Base-by-base conservation (phyloP, 768 basidiomycete species). In the Phanerochaete sordida region DNA sequence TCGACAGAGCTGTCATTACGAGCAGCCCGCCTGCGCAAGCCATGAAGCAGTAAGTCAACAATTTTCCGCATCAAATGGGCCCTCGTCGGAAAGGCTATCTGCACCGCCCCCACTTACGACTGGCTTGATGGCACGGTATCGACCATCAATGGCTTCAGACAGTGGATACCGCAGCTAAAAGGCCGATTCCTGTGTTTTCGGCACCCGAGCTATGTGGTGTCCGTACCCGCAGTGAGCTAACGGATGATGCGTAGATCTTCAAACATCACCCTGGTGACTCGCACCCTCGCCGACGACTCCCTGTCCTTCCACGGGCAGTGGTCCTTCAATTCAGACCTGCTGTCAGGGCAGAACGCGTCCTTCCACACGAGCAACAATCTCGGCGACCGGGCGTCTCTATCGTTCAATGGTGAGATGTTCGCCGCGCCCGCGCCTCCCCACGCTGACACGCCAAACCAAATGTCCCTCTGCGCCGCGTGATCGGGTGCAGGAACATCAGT, bases 281-380 rank as follows among this genome's bases (percentile, higher is more conserved):
- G 37, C 31, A 63, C 62, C 5, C 65, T 87, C 23, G 68, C 79
- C 58, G 81, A 85, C 63, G 73, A 73, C 30, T 67, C 71, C 24
- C 74, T 87, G 53, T 73, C 77, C 1, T 89, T 82, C 66, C 68
- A 67, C 56, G 87, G 88, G 8, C 70, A 71, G 9, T 91, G 89
- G 89, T 75, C 73, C 28, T 75, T 70, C 55, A 26, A 56, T 13
- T 50, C 63, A 5, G 59, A 65, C 21, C 64, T 71, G 19, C 62
- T 69, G 11, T 64, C 72, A 5, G 66, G 64, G 26, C 47, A 62
- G 24, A 66, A 62, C 43, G 56, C 55, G 23, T 67, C 68, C 12
- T 72, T 70, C 63, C 68, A 75, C 56, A 63, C 64, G 28, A 72
- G 76, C 19, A 74, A 64, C 16, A 75, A 74, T 39, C 69, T 71